These are phyloP conservation scores for Globisporangium iwayamae DNA, from an alignment of 352 stramenopile genomes.

Conservation along the genomic window DNA sequence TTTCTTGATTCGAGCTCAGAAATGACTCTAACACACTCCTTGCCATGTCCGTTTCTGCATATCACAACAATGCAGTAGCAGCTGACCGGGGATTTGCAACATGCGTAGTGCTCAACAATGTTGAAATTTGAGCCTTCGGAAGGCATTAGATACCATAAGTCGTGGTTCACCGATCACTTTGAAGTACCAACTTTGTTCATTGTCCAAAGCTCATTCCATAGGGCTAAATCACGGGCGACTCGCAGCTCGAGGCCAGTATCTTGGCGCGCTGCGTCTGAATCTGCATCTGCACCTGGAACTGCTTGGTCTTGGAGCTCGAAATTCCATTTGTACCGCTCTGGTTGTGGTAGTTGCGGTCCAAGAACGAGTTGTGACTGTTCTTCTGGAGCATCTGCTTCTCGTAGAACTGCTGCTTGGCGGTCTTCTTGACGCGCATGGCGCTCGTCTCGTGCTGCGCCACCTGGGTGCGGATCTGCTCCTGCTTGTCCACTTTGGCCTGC, in stretches of 20 bases:
- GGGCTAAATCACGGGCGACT: constrained; percentile 9
- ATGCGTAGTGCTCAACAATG: not conserved
- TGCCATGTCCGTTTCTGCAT: not conserved
- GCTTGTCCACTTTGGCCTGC: constrained; percentile 36
- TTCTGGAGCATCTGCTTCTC: constrained; percentile 60
- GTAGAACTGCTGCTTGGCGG: constrained; percentile 60
- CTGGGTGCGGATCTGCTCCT: constrained; percentile 45
- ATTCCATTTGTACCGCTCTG: constrained; percentile 17
- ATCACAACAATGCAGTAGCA: not conserved
- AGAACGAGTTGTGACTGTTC: constrained; percentile 44
- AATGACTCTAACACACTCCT: not conserved
- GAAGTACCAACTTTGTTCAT: not conserved
- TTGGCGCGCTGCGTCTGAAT: constrained; percentile 33
- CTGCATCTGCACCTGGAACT: constrained; percentile 40
- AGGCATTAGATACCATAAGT: not conserved
- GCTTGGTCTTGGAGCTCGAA: constrained; percentile 51
- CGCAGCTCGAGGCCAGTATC: constrained; percentile 7
- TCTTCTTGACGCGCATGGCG: constrained; percentile 35
- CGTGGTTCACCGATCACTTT: not conserved
- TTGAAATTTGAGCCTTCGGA: not conserved
- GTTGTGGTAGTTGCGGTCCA: constrained; percentile 68
- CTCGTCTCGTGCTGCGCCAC: constrained; percentile 36
- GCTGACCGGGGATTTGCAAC: not conserved
- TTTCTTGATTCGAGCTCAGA: not conserved
- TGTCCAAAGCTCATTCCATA: not conserved